A percentile compares a stretch with the other conserved stretches of the same genome.
These are phyloP conservation scores for Eimeria mitis DNA, from an alignment of 169 alveolate species.

Conservation along the genomic window DNA sequence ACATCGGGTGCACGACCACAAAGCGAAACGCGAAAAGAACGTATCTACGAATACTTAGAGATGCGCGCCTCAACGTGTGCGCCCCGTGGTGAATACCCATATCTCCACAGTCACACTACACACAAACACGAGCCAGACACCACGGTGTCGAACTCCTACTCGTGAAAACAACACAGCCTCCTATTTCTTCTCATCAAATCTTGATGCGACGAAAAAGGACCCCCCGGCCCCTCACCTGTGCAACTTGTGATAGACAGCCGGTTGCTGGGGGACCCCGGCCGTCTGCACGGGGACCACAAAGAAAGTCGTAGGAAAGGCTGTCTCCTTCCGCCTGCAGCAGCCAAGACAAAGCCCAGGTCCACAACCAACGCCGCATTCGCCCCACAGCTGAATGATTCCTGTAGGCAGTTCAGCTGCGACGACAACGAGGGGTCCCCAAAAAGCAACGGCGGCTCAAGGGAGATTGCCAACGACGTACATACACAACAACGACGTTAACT, in stretches of 20 bases:
- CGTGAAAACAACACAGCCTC: neutral
- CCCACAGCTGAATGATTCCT: neutral
- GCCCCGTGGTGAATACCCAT: neutral
- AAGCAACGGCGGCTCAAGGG: neutral
- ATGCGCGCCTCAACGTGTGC: neutral
- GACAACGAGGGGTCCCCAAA: neutral
- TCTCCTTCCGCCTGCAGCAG: constrained; percentile 79
- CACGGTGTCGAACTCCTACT: neutral
- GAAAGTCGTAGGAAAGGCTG: constrained; percentile 66
- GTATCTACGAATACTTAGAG: neutral
- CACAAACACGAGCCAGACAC: neutral
- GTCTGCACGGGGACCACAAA: constrained; percentile 53
- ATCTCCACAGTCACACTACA: neutral
- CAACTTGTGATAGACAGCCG: constrained; percentile 34
- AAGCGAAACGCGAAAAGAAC: no score
- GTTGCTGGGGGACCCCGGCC: constrained; percentile 62
- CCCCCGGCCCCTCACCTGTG: constrained; percentile 29
- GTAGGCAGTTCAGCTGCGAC: neutral
- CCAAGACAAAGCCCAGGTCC: neutral
- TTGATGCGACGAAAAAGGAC: neutral
- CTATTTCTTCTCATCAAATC: neutral
- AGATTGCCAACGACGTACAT: constrained; percentile 28
- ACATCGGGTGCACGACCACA: no score
- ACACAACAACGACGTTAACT: constrained; percentile 80
- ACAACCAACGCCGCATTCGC: neutral